Evolutionary conservation across 495 filamentous ascomycete species (phyloP), one percentile per base, ranked within the genome.

Genomic region (Hypoxylon subgilvum): DNA sequence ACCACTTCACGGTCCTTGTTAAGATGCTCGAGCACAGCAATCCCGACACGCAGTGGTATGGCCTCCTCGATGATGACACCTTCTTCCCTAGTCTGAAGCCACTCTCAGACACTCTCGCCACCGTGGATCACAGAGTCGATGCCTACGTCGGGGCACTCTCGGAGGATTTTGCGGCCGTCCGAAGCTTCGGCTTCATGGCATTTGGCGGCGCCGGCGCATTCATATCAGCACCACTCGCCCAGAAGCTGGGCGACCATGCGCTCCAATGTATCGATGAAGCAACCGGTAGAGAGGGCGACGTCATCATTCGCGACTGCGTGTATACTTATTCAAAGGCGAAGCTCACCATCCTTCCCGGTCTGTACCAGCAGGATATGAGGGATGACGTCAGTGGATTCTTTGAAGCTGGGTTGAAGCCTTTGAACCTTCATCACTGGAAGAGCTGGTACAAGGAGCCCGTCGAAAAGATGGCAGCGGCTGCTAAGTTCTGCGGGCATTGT

Each of bases 131-230:
- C 53, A 70, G 58, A 27, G 72, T 75, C 52, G 78, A 81, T 28
- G 60, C 76, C 47, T 87, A 86, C 67, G 78, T 89, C 48, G 86
- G 85, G 39, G 82, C 81, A 8, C 73, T 86, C 12, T 85, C 85
- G 0, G 87, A 90, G 58, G 82, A 84, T 62, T 82, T 80, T 58
- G 71, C 75, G 68, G 78, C 84, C 49, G 79, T 88, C 8, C 70
- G 76, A 17, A 76, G 68, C 14, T 88, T 83, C 63, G 86, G 87
- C 2, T 76, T 82, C 63, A 84, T 87, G 73, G 85, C 84, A 10
- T 89, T 83, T 62, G 86, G 87, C 52, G 87, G 87, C 53, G 87
- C 84, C 13, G 87, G 87, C 61, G 76, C 86, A 16, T 89, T 88
- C 57, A 71, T 90, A 22, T 84, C 81, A 12, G 71, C 79, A 38